phyloP scores from a whole-genome alignment of 1,284 basidiomycete species.

The Rhizoctonia solani region DNA sequence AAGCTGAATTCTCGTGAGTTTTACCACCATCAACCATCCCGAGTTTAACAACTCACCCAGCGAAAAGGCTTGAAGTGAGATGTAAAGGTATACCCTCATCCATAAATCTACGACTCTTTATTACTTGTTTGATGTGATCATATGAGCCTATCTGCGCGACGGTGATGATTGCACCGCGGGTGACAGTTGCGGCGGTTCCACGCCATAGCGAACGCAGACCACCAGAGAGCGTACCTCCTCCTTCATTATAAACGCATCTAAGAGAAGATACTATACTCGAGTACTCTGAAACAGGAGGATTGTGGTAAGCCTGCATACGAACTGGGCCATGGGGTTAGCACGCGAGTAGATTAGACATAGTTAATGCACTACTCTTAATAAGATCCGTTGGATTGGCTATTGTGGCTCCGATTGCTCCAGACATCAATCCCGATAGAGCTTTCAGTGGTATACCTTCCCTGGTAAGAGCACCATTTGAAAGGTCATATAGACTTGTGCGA shows the following conservation, averaged over 20 bases:
- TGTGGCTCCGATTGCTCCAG: slow-evolving; percentile 48
- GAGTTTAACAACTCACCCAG: slow-evolving; percentile 44
- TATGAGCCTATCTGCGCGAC: slow-evolving; percentile 50
- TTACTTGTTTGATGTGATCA: slow-evolving; percentile 49
- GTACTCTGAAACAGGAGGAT: slow-evolving; percentile 46
- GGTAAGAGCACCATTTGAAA: slow-evolving; percentile 43
- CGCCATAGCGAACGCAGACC: slow-evolving; percentile 47
- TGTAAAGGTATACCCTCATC: slow-evolving; percentile 48
- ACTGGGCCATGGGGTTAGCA: slow-evolving; percentile 40
- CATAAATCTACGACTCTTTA: slow-evolving; percentile 47
- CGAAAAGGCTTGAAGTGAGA: slow-evolving; percentile 48
- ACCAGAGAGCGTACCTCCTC: slow-evolving; percentile 42
- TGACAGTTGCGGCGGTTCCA: slow-evolving; percentile 49
- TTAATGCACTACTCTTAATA: slow-evolving; percentile 46
- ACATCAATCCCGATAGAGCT: slow-evolving; percentile 46
- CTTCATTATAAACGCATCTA: slow-evolving; percentile 46
- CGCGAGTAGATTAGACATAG: background rate
- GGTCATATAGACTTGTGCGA: background rate
- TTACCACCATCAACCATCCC: background rate
- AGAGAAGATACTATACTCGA: slow-evolving; percentile 47
- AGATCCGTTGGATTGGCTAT: slow-evolving; percentile 51
- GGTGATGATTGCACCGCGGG: slow-evolving; percentile 48
- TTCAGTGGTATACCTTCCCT: slow-evolving; percentile 48
- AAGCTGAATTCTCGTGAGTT: slow-evolving; percentile 40
- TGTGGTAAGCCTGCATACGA: slow-evolving; percentile 50